Conservation (phyloP, 2,329 filamentous ascomycete species). For the Beauveria sp. region DNA sequence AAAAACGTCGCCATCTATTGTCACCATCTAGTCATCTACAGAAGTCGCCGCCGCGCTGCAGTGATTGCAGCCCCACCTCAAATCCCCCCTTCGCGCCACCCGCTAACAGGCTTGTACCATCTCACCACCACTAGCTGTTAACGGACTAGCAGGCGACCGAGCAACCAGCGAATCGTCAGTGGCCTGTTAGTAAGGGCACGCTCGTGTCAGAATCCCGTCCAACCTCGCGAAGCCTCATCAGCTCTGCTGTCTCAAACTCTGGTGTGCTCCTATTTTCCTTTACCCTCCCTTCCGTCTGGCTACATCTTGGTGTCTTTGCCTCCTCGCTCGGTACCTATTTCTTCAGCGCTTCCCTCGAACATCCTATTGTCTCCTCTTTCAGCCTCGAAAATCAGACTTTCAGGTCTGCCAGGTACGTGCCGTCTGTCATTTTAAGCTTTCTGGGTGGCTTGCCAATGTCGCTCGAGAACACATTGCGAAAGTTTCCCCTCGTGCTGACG, state of each 20-base stretch:
- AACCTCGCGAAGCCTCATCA: not conserved
- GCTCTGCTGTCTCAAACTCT: not conserved
- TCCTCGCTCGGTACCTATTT: too few species aligned
- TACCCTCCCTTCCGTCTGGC: not conserved
- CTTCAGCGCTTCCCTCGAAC: not conserved
- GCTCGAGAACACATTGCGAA: not conserved
- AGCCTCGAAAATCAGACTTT: not conserved
- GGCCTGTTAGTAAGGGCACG: slow-evolving; percentile 4
- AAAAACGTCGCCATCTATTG: too few species aligned
- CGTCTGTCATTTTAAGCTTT: not conserved
- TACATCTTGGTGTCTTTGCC: not conserved
- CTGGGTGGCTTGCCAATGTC: not conserved
- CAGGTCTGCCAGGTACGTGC: slow-evolving; percentile 1
- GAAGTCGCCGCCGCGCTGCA: too few species aligned
- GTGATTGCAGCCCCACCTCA: too few species aligned
- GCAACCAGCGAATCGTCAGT: not conserved
- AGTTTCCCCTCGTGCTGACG: not conserved
- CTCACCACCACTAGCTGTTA: not conserved
- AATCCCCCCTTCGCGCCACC: not conserved
- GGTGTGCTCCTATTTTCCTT: not conserved
- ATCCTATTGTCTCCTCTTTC: not conserved
- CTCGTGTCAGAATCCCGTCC: not conserved
- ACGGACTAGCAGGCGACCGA: not conserved
- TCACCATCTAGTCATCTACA: too few species aligned
- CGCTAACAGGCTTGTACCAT: not conserved